A percentile compares a stretch with the other conserved stretches of the same genome.
phyloP scores from a whole-genome alignment of 2,329 filamentous ascomycete genomes.

The Aspergillus ibericus region DNA sequence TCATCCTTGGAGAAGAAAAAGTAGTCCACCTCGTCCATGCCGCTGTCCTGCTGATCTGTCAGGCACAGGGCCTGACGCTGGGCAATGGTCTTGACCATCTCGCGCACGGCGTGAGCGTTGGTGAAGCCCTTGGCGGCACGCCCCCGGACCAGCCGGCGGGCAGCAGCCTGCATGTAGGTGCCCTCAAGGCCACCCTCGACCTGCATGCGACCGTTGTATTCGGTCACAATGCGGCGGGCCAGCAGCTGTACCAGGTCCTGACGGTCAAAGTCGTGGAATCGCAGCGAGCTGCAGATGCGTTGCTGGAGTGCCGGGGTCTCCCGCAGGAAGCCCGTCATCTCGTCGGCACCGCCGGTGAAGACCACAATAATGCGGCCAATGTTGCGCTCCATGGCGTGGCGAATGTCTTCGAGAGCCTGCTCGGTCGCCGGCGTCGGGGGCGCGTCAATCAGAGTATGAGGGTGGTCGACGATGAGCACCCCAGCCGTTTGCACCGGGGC shows the following conservation, averaged over 20 bases:
- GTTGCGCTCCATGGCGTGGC: conserved; percentile 17
- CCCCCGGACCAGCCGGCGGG: conserved; percentile 19
- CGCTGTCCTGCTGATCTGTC: conserved; percentile 13
- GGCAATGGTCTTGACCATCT: conserved; percentile 16
- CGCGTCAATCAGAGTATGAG: conserved; percentile 8
- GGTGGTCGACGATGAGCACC: conserved; percentile 18
- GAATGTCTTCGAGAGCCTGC: conserved; percentile 13
- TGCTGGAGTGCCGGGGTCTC: conserved; percentile 15
- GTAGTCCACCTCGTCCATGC: conserved; percentile 20
- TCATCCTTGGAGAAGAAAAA: conserved; percentile 24
- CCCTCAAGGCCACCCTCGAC: conserved; percentile 23
- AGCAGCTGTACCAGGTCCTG: conserved; percentile 13
- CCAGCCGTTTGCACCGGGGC: conserved; percentile 12
- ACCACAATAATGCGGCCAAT: conserved; percentile 17
- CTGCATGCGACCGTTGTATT: conserved; percentile 20
- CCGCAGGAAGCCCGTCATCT: conserved; percentile 16
- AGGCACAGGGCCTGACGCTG: conserved; percentile 19
- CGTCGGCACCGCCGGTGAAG: conserved; percentile 12
- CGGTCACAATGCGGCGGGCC: conserved; percentile 13
- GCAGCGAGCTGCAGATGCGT: conserved; percentile 18
- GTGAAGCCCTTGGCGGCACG: conserved; percentile 16
- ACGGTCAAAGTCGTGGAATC: conserved; percentile 19
- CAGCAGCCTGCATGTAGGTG: conserved; percentile 20
- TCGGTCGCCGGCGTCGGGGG: conserved; percentile 1
- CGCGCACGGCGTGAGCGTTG: conserved; percentile 18